A percentile compares a stretch with the other conserved stretches of the same genome.
These are phyloP conservation scores for Auricularia sp. DNA, from an alignment of 768 basidiomycete genomes.

Conservation along the genomic window DNA sequence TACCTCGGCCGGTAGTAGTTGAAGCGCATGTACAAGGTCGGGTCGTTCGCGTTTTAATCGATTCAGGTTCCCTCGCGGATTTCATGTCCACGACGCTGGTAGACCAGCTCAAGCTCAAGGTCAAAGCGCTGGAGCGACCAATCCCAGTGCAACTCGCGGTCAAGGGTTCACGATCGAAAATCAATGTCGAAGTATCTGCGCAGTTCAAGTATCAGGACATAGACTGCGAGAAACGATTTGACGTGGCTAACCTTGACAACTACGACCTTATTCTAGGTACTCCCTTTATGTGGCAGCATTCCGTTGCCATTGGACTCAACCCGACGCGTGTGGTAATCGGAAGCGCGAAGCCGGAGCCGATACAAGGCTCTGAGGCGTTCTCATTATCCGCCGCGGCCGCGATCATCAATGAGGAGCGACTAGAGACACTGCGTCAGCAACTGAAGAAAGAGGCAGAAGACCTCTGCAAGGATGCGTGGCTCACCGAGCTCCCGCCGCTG, in stretches of 20 bases:
- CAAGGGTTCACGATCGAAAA: constrained; percentile 5
- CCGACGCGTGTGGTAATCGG: background rate
- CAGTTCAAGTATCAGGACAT: constrained; percentile 7
- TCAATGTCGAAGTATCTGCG: constrained; percentile 1
- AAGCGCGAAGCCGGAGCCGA: background rate
- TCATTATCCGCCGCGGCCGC: background rate
- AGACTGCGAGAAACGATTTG: constrained; percentile 8
- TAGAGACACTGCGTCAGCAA: background rate
- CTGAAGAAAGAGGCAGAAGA: background rate
- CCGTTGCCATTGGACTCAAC: constrained; percentile 18
- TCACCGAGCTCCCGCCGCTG: constrained; percentile 23
- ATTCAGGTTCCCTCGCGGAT: constrained; percentile 8
- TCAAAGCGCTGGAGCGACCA: constrained; percentile 1
- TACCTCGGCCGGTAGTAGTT: constrained; percentile 5
- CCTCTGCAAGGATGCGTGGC: constrained; percentile 10
- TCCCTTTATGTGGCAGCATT: constrained; percentile 25
- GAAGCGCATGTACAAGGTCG: constrained; percentile 6
- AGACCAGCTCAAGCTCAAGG: constrained; percentile 5
- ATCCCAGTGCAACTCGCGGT: constrained; percentile 10
- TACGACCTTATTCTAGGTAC: constrained; percentile 29
- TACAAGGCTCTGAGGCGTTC: background rate
- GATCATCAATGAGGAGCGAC: background rate
- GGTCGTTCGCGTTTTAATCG: constrained; percentile 1
- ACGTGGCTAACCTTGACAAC: constrained; percentile 26
- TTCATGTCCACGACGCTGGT: constrained; percentile 9